Percentiles rank a stretch among this genome's conserved stretches.
These are phyloP conservation scores for Gossypium davidsonii DNA, from an alignment of 441 rosid genomes.

Conservation along the genomic window DNA sequence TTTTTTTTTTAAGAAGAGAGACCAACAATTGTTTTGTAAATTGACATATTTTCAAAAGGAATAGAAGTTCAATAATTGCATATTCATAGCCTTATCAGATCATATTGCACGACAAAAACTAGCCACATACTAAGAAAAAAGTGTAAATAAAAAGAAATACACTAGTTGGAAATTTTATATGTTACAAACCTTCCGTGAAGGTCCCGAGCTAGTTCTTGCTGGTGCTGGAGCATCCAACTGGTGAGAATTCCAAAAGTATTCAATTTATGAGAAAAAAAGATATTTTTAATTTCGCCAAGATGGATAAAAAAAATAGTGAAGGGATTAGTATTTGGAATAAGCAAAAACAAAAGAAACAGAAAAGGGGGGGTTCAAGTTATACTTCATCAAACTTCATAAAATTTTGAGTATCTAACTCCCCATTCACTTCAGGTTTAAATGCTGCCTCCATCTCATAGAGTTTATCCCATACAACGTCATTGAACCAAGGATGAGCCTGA, in stretches of 20 bases:
- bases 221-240: constrained; percentile 75
- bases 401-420: constrained; percentile 91
- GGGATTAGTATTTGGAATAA: constrained; percentile 9
- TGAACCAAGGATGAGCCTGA: constrained; percentile 97
- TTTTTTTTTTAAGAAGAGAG: neutral
- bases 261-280: constrained; percentile 8
- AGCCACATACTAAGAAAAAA: neutral
- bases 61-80: neutral
- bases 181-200: constrained; percentile 78
- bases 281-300: constrained; percentile 10
- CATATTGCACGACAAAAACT: neutral
- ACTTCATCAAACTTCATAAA: constrained; percentile 99
- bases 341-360: neutral
- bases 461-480: constrained; percentile 72
- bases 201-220: constrained; percentile 66
- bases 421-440: constrained; percentile 85
- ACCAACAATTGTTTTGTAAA: neutral
- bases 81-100: neutral
- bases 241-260: constrained; percentile 17
- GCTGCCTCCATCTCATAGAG: constrained; percentile 95
- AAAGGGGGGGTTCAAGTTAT: constrained; percentile 23
- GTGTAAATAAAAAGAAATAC: neutral
- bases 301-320: neutral
- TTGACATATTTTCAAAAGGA: neutral
- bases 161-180: neutral